Conservation (phyloP, 2,329 filamentous ascomycete species). For the Penicillium sp. region DNA sequence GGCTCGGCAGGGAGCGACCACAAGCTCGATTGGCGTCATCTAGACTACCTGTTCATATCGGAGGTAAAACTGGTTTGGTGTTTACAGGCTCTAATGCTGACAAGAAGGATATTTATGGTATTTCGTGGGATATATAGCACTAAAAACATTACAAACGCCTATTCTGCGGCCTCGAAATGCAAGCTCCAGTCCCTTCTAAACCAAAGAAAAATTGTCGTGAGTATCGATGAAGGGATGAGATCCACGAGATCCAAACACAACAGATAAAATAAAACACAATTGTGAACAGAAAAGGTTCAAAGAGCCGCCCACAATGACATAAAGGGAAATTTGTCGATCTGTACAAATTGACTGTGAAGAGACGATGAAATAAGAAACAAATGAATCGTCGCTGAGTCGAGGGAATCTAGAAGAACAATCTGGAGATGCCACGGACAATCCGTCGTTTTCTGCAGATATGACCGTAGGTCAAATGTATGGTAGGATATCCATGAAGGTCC, state of each 20-base stretch:
- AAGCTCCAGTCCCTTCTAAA: slow-evolving; percentile 17
- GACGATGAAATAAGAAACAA: background rate
- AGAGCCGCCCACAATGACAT: slow-evolving; percentile 5
- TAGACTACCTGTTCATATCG: too few relatives aligned
- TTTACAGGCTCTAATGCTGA: background rate
- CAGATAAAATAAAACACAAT: slow-evolving; percentile 5
- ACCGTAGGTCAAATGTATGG: slow-evolving; percentile 1
- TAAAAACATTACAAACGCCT: slow-evolving; percentile 8
- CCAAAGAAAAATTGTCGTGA: slow-evolving; percentile 12
- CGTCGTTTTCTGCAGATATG: slow-evolving; percentile 5
- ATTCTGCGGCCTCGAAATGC: slow-evolving; percentile 3
- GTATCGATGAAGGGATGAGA: slow-evolving; percentile 17
- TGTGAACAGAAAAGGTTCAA: slow-evolving; percentile 8
- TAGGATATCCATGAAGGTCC: background rate
- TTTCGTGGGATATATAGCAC: slow-evolving; percentile 4
- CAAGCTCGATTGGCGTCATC: too few relatives aligned
- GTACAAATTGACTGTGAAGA: slow-evolving; percentile 14
- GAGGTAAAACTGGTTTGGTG: too few relatives aligned
- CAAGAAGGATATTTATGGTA: background rate
- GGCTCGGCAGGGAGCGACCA: too few relatives aligned
- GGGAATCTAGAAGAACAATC: slow-evolving; percentile 26
- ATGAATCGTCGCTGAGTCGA: slow-evolving; percentile 17
- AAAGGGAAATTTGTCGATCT: slow-evolving; percentile 9
- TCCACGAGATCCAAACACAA: slow-evolving; percentile 8
- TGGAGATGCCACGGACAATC: slow-evolving; percentile 11